Conservation (phyloP, 176 grass and related monocot species). For the Lolium rigidum region DNA sequence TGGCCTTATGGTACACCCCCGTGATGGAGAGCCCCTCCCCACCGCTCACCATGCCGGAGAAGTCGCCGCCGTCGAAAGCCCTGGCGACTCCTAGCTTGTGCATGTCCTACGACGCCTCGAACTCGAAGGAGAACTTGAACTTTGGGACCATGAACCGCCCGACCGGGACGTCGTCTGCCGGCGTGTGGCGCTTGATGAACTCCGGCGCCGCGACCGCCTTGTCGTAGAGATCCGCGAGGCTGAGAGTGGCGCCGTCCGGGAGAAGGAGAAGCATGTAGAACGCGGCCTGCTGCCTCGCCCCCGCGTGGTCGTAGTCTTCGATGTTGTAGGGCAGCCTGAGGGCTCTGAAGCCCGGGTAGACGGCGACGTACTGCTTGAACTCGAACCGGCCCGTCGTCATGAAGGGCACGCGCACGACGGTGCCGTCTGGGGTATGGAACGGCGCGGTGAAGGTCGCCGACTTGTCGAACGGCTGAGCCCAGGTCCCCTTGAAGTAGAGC, state of each 20-base stretch:
- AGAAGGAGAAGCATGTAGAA: conserved; percentile 9
- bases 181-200: conserved; percentile 38
- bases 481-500: conserved; percentile 9
- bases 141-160: conserved; percentile 39
- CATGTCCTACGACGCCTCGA: conserved; percentile 32
- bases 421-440: background rate
- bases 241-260: background rate
- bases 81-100: background rate
- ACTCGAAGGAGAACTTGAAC: conserved; percentile 57
- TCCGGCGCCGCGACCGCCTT: conserved; percentile 25
- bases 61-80: conserved; percentile 39
- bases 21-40: conserved; percentile 10
- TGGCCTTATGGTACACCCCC: conserved; percentile 41
- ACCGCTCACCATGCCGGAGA: conserved; percentile 43
- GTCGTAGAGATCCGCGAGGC: conserved; percentile 30
- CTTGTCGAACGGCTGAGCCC: background rate
- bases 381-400: background rate
- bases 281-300: background rate
- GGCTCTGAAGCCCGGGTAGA: background rate
- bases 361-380: background rate
- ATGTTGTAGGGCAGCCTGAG: background rate
- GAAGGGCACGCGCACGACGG: background rate
- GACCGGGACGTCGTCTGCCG: background rate
- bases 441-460: background rate
- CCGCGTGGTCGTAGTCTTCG: background rate